Evolutionary conservation across 2,329 filamentous ascomycete genomes (phyloP), one percentile per base, ranked within the genome.

Genomic region (Volutella citrinella): DNA sequence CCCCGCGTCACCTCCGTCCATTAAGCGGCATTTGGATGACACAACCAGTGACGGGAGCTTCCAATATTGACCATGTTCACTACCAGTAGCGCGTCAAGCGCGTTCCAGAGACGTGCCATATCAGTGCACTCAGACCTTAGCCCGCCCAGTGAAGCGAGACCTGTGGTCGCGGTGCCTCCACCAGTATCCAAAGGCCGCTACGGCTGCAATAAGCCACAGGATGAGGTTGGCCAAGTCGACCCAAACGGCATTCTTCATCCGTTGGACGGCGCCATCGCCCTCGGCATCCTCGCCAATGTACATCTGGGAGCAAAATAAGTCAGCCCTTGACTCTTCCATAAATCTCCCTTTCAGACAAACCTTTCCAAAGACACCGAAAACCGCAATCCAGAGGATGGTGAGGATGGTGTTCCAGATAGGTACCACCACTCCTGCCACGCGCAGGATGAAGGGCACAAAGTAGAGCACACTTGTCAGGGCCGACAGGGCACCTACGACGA

Each of bases 171-270:
- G 69, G 51, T 75, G 66, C 41, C 63, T 66, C 58, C 68, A 78
- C 71, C 80, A 87, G 55, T 82, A 76, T 3, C 70, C 56, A 11
- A 67, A 66, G 11, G 74, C 68, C 18, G 72, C 76, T 10, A 74
- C 38, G 5, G 76, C 72, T 4, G 78, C 80, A 28, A 82, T 60
- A 30, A 88, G 64, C 89, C 89, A 95, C 31, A 95, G 69, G 11
- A 87, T 56, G 59, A 87, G 75, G 57, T 83, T 87, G 28, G 76
- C 68, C 31, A 95, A 61, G 59, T 91, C 84, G 27, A 95, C 72
- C 85, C 87, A 95, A 12, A 93, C 86, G 6, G 87, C 86, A 55
- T 82, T 80, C 66, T 89, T 88, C 88, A 95, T 95, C 36, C 86
- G 75, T 46, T 70, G 65, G 37, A 91, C 73, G 30, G 74, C 80